These are phyloP conservation scores for Diutina ranongensis DNA, from an alignment of 1,139 yeast species.

Conservation along the genomic window DNA sequence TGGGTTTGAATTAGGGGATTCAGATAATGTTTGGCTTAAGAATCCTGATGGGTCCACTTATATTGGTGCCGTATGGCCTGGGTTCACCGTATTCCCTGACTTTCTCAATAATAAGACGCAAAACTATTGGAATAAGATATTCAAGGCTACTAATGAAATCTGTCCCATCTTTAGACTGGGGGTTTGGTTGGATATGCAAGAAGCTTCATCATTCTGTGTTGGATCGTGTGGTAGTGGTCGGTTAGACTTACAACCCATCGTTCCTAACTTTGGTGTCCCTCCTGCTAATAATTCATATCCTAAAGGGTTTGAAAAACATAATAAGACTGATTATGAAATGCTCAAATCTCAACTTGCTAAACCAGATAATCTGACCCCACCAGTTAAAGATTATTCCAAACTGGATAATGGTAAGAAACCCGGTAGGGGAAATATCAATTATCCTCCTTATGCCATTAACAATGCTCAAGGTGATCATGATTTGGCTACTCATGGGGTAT, in stretches of 20 bases:
- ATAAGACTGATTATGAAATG: not conserved
- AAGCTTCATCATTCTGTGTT: constrained; percentile 21
- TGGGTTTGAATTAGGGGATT: constrained; percentile 16
- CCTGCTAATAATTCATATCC: not conserved
- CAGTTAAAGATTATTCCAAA: not conserved
- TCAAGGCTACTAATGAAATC: constrained; percentile 14
- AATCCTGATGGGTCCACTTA: constrained; percentile 19
- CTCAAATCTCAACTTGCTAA: not conserved
- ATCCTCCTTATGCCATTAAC: constrained; percentile 21
- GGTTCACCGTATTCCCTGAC: constrained; percentile 23
- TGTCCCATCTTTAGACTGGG: constrained; percentile 17
- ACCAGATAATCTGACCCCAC: not conserved
- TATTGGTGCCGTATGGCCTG: constrained; percentile 18
- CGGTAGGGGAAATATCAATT: constrained; percentile 20
- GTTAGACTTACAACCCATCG: constrained; percentile 14
- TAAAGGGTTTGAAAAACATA: not conserved
- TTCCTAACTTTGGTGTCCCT: not conserved
- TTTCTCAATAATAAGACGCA: constrained; percentile 16
- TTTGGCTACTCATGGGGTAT: constrained; percentile 18
- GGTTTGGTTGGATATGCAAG: constrained; percentile 27
- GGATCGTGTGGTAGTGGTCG: constrained; percentile 18
- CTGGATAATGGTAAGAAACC: not conserved
- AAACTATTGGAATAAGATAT: constrained; percentile 16
- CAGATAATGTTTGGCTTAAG: constrained; percentile 17
- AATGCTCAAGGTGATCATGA: constrained; percentile 17